Evolutionary conservation across 371 early-diverging fungal genomes (phyloP), one percentile per base, ranked within the genome.

Genomic region (Haplosporangium sp.): DNA sequence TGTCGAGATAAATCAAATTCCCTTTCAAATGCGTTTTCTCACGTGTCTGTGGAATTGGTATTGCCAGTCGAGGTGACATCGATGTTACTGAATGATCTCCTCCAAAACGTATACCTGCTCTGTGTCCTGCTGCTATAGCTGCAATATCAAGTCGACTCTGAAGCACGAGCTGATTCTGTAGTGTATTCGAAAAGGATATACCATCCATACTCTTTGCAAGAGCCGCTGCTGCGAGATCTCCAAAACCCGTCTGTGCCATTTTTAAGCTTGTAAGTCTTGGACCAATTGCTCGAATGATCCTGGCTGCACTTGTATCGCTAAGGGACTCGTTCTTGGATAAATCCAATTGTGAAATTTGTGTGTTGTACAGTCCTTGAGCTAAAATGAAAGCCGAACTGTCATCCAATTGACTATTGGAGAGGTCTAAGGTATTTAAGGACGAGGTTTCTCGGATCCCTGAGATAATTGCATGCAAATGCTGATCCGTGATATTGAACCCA

Each of bases 191-290:
- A 66, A 78, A 61, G 20, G 74, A 73, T 34, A 78, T 69, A 1
- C 74, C 73, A 19, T 78, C 78, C 78, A 78, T 78, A 56, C 71
- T 78, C 62, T 70, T 78, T 34, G 66, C 67, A 40, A 78, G 52
- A 1, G 78, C 78, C 13, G 66, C 57, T 0, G 75, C 72, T 13
- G 81, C 75, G 19, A 56, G 35, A 17, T 81, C 81, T 35, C 81
- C 81, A 20, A 81, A 81, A 27, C 81, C 74, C 20, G 81, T 74
- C 45, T 68, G 74, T 5, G 81, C 71, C 81, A 79, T 79, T 59
- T 71, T 74, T 7, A 79, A 50, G 53, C 74, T 74, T 2, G 71
- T 56, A 20, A 79, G 55, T 8, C 81, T 62, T 15, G 74, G 74
- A 17, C 81, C 74, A 4, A 74, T 63, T 0, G 74, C 81, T 7